phyloP scores from a whole-genome alignment of 257 asterid genomes.

The Pogostemon cablin region DNA sequence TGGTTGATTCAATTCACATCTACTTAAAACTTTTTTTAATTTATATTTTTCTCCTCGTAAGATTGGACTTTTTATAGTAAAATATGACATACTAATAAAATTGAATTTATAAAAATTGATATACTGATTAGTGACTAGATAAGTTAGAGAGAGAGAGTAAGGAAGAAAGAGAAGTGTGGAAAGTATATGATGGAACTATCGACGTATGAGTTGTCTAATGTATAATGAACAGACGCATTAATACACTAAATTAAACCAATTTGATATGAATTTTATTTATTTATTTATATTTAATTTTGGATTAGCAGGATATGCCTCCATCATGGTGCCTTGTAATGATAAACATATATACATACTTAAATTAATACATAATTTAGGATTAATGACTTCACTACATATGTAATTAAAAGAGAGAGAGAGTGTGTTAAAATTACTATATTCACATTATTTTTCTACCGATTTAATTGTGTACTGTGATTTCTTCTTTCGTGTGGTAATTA shows the following conservation, averaged over 20 bases:
- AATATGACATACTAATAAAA: neutral
- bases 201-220: neutral
- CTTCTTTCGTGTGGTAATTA: too few species aligned
- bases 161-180: too few species aligned
- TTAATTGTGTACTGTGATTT: too few species aligned
- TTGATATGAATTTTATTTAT: neutral
- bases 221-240: neutral
- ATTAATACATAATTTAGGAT: conserved; percentile 20
- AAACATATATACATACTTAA: neutral
- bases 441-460: neutral
- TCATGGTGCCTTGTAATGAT: conserved; percentile 22
- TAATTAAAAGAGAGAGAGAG: conserved; percentile 33
- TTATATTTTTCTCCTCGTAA: too few species aligned
- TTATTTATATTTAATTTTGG: neutral
- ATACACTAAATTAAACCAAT: conserved; percentile 13
- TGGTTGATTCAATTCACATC: conserved; percentile 13
- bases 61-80: neutral
- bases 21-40: neutral
- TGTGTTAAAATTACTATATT: neutral
- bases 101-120: neutral
- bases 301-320: conserved; percentile 27
- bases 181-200: too few species aligned
- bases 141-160: too few species aligned
- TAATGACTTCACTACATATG: conserved; percentile 22
- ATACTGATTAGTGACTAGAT: too few species aligned